Evolutionary conservation across 2,329 filamentous ascomycete genomes (phyloP), one percentile per base, ranked within the genome.

Genomic region (Colletotrichum tabaci): DNA sequence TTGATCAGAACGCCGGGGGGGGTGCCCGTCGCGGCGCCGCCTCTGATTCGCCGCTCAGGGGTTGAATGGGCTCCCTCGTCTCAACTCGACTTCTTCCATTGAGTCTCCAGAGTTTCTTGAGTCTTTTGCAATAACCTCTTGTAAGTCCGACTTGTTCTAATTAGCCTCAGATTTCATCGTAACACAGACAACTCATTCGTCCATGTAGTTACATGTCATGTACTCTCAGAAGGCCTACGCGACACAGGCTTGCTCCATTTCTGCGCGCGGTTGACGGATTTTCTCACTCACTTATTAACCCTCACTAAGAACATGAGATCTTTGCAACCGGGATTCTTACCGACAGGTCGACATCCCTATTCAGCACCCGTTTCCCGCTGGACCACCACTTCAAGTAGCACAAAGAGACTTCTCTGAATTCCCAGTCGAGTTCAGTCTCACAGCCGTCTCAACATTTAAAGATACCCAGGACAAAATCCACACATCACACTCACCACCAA

Each of bases 31-130:
- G 18, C 47, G 35, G 60, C 44, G 58, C 16, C 23, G 40, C 26
- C 5, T 30, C 40, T 63, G 61, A 63, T 63, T 63, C 61, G 61
- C 53, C 49, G 4, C 47, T 35, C 40, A n/a, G 21, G 49, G 5
- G 44, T 55, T 53, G 13, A 23, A 52, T 16, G 23, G 30, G 47
- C 49, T 53, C 9, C 38, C 44, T 63, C 49, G 13, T 63, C 49
- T 53, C 21, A 63, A 46, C 61, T 55, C 23, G 4, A 38, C 16
- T n/a, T 35, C 21, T 35, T 55, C 23, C 44, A 35, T 35, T 35
- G 30, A 35, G 30, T 35, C 30, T 35, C 30, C 8, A 7, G 30
- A 35, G 46, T 40, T 15, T 21, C 47, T 63, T 44, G 16, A 21
- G 23, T n/a, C 38, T 53, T 35, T 63, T 46, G 26, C 38, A 26